Evolutionary conservation across 2,329 filamentous ascomycete genomes (phyloP).

Genomic region (Penicillium sp.): DNA sequence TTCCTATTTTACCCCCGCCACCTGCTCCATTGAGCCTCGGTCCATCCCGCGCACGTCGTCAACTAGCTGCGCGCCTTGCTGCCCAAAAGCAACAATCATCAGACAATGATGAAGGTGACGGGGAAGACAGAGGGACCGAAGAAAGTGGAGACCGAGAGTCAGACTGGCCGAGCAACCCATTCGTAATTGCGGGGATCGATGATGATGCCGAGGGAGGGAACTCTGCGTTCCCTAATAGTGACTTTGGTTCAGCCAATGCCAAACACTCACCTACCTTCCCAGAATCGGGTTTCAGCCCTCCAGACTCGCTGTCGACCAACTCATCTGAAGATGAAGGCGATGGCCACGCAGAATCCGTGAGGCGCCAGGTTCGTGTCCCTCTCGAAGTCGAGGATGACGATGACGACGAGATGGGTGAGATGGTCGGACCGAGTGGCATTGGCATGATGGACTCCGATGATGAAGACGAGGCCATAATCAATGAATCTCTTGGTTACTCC

Average conservation of each 20-base stretch:
- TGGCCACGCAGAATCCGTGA: conserved; percentile 36
- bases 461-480: conserved; percentile 53
- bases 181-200: conserved; percentile 39
- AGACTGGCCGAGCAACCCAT: conserved; percentile 38
- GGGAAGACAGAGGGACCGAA: conserved; percentile 21
- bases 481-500: conserved; percentile 68
- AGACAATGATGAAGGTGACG: conserved; percentile 37
- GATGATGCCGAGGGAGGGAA: conserved; percentile 31
- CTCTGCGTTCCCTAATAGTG: conserved; percentile 32
- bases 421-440: conserved; percentile 45
- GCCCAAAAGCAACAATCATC: conserved; percentile 66
- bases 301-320: conserved; percentile 40
- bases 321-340: conserved; percentile 45
- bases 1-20: conserved; percentile 52
- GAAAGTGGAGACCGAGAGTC: conserved; percentile 27
- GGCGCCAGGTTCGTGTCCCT: conserved; percentile 50
- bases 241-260: conserved; percentile 28
- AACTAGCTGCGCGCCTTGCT: conserved; percentile 83
- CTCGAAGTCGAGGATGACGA: conserved; percentile 59
- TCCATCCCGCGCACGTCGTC: conserved; percentile 79
- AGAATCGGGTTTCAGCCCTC: conserved; percentile 40
- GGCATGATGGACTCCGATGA: conserved; percentile 53
- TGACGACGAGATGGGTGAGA: conserved; percentile 50
- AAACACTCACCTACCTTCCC: conserved; percentile 37
- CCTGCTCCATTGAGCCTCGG: conserved; percentile 79